These are phyloP conservation scores for Peronospora destructor DNA, from an alignment of 352 stramenopile genomes.

Conservation along the genomic window DNA sequence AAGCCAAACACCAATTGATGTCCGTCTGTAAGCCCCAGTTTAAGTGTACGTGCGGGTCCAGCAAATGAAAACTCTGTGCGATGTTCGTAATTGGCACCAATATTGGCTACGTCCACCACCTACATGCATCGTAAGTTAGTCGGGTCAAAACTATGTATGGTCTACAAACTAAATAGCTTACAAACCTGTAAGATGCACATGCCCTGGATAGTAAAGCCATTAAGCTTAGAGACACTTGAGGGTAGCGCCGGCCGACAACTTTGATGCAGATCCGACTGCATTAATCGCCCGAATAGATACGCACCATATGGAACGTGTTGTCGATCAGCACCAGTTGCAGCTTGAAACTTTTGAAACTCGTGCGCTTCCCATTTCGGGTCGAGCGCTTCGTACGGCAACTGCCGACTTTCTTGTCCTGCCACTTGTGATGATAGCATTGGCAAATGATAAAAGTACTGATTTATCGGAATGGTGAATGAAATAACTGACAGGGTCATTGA, in stretches of 20 bases:
- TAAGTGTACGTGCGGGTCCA: constrained; percentile 66
- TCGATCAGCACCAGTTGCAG: constrained; percentile 11
- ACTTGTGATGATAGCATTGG: background rate
- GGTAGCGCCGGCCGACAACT: constrained; percentile 62
- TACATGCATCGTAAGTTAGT: constrained; percentile 10
- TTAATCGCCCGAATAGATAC: constrained; percentile 54
- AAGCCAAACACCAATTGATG: constrained; percentile 71
- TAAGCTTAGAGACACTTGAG: constrained; percentile 33
- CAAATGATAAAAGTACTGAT: background rate
- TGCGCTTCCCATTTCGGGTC: constrained; percentile 49
- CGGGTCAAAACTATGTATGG: background rate
- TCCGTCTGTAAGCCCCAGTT: constrained; percentile 76
- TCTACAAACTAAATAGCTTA: background rate
- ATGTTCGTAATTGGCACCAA: constrained; percentile 67
- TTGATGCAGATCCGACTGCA: constrained; percentile 59
- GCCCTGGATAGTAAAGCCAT: constrained; percentile 52
- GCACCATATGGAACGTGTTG: constrained; percentile 29
- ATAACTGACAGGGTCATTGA: background rate
- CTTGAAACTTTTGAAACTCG: constrained; percentile 35
- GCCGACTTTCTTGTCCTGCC: constrained; percentile 16
- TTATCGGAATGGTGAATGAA: background rate
- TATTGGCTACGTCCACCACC: constrained; percentile 77
- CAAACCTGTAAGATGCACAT: constrained; percentile 70
- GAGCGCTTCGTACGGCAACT: constrained; percentile 52
- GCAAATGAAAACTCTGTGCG: constrained; percentile 52